Evolutionary conservation across 2,329 filamentous ascomycete genomes (phyloP).

Genomic region (Xylogone sp.): DNA sequence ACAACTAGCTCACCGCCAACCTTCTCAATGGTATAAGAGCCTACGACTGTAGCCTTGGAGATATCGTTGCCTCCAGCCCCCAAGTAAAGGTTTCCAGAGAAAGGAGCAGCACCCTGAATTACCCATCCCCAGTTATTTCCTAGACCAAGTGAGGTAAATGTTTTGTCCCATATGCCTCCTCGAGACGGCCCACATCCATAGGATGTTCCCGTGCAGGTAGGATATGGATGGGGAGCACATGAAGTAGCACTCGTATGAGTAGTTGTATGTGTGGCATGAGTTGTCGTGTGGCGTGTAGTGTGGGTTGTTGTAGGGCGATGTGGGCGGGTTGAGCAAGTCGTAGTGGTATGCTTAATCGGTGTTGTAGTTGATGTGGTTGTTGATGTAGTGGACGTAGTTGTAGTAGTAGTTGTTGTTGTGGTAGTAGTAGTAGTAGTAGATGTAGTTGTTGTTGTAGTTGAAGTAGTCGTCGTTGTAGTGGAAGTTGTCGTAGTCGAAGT

Average conservation of each 20-base stretch:
- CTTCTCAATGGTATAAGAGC: neutral
- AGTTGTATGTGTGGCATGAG: neutral
- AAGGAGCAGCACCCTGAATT: neutral
- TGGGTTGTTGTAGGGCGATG: neutral
- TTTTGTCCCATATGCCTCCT: neutral
- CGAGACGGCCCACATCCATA: neutral
- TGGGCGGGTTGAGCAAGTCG: neutral
- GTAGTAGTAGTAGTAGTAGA: neutral
- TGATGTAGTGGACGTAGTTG: neutral
- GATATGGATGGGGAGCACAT: neutral
- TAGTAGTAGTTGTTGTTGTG: neutral
- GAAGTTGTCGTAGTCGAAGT: neutral
- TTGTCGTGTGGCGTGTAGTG: neutral
- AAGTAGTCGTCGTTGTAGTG: neutral
- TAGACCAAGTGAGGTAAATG: neutral
- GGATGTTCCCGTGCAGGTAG: neutral
- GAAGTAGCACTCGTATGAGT: neutral
- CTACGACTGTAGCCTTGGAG: neutral
- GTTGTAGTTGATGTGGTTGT: neutral
- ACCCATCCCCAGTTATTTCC: constrained; percentile 1
- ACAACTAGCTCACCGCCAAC: neutral
- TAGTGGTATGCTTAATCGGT: neutral
- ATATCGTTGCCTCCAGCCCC: neutral
- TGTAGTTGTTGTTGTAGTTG: neutral
- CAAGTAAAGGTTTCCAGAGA: neutral